phyloP scores from a whole-genome alignment of 805 yeast species.

The Yarrowia sp. region DNA sequence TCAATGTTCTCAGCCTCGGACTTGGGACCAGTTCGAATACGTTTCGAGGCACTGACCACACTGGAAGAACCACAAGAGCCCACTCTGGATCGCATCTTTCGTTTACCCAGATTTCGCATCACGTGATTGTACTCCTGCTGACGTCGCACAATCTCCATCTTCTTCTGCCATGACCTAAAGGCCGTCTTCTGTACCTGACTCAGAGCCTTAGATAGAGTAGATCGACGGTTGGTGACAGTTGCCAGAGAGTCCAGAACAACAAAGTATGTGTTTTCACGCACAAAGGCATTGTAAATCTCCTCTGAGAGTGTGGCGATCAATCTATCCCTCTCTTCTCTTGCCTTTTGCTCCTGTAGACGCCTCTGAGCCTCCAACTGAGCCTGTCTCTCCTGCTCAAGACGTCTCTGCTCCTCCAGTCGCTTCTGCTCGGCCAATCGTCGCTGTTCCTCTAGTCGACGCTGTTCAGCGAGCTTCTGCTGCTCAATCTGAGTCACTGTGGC shows the following conservation, averaged over 20 bases:
- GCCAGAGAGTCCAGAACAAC: constrained; percentile 61
- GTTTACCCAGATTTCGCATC: constrained; percentile 50
- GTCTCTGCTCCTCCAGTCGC: constrained; percentile 5
- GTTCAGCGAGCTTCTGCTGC: constrained; percentile 43
- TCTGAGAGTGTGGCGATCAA: constrained; percentile 53
- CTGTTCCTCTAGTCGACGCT: constrained; percentile 40
- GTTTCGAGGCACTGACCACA: constrained; percentile 1
- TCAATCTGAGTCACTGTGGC: neutral
- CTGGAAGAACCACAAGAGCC: constrained; percentile 33
- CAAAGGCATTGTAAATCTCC: constrained; percentile 65
- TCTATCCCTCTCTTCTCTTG: constrained; percentile 39
- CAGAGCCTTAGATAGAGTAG: constrained; percentile 50
- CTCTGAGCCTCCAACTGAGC: constrained; percentile 1
- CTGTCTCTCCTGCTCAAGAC: constrained; percentile 1
- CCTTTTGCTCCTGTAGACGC: neutral
- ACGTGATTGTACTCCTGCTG: constrained; percentile 53
- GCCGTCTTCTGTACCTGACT: constrained; percentile 50
- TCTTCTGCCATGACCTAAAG: constrained; percentile 45
- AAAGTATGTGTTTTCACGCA: constrained; percentile 35
- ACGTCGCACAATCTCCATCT: constrained; percentile 48
- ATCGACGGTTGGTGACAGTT: constrained; percentile 53
- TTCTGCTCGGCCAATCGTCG: neutral
- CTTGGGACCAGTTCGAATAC: constrained; percentile 19
- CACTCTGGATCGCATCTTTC: constrained; percentile 39
- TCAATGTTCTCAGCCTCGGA: constrained; percentile 16